These are phyloP conservation scores for Erucastrum elatum DNA, from an alignment of 345 rosid species.

Conservation along the genomic window DNA sequence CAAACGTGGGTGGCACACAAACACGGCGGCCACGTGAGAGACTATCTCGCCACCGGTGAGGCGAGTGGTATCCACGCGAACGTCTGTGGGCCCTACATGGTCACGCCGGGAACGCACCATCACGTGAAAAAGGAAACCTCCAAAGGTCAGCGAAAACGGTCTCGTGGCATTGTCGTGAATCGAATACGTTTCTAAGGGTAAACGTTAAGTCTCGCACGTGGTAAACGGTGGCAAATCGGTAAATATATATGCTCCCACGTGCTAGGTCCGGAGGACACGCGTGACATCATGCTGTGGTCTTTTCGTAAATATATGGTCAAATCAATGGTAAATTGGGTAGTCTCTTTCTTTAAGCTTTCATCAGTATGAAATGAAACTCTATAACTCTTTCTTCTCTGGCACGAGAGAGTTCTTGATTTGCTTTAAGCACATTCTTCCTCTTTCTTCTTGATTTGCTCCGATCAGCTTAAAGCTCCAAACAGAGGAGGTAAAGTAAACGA, in stretches of 20 bases:
- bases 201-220: not conserved
- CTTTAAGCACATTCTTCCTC: constrained; percentile 25
- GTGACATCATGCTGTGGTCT: constrained; percentile 34
- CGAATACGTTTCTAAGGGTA: not conserved
- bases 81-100: constrained; percentile 26
- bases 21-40: constrained; percentile 38
- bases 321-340: constrained; percentile 31
- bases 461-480: not conserved
- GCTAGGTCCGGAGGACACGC: constrained; percentile 37
- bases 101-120: constrained; percentile 41
- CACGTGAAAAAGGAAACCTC: constrained; percentile 38
- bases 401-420: constrained; percentile 27
- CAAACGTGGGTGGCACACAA: not conserved
- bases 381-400: constrained; percentile 11
- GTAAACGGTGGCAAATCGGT: constrained; percentile 21
- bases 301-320: constrained; percentile 31
- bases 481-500: not conserved
- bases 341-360: not conserved
- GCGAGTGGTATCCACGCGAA: constrained; percentile 32
- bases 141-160: constrained; percentile 33
- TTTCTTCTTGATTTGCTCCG: not conserved
- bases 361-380: not conserved
- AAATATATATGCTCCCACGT: constrained; percentile 35
- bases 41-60: constrained; percentile 32
- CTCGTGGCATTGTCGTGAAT: constrained; percentile 21